Conservation (phyloP, 2,329 filamentous ascomycete genomes). For the Pyrenochaeta sp. region DNA sequence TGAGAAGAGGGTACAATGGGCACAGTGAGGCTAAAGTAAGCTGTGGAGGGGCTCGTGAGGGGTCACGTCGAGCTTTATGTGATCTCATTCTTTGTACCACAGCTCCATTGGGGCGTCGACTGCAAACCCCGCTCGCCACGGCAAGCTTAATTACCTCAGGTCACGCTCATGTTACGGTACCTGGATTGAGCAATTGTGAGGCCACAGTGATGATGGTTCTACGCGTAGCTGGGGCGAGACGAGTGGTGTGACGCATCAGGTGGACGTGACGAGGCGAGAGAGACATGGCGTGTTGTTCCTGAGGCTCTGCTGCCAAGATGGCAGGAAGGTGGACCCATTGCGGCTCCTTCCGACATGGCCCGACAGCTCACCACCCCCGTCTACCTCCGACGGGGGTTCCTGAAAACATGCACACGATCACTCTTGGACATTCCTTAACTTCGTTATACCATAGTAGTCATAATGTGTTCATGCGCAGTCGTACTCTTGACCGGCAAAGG, state of each 20-base stretch:
- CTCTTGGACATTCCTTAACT: no score
- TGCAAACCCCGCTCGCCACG: slow-evolving; percentile 34
- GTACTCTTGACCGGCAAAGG: no score
- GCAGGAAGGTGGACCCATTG: no score
- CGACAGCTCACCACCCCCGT: slow-evolving; percentile 6
- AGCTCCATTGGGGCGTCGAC: slow-evolving; percentile 22
- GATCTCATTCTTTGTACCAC: slow-evolving; percentile 40
- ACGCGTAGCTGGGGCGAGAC: slow-evolving; percentile 14
- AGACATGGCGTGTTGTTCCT: slow-evolving; percentile 29
- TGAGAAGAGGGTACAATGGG: slow-evolving; percentile 4
- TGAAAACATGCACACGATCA: neutral
- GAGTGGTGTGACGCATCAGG: slow-evolving; percentile 35
- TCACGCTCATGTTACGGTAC: slow-evolving; percentile 39
- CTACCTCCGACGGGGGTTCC: neutral
- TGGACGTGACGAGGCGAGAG: slow-evolving; percentile 23
- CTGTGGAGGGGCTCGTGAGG: slow-evolving; percentile 40
- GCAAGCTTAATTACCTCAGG: slow-evolving; percentile 27
- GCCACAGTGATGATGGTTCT: slow-evolving; percentile 13
- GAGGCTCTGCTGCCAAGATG: no score
- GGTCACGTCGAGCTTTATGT: slow-evolving; percentile 45
- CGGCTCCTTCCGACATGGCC: slow-evolving; percentile 11
- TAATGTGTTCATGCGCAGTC: no score
- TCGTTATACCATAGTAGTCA: no score
- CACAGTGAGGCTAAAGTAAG: slow-evolving; percentile 16
- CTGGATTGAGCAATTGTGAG: slow-evolving; percentile 14